A percentile compares a stretch with the other conserved stretches of the same genome.
These are phyloP conservation scores for Boechera stricta DNA, from an alignment of 345 rosid genomes.

Conservation along the genomic window DNA sequence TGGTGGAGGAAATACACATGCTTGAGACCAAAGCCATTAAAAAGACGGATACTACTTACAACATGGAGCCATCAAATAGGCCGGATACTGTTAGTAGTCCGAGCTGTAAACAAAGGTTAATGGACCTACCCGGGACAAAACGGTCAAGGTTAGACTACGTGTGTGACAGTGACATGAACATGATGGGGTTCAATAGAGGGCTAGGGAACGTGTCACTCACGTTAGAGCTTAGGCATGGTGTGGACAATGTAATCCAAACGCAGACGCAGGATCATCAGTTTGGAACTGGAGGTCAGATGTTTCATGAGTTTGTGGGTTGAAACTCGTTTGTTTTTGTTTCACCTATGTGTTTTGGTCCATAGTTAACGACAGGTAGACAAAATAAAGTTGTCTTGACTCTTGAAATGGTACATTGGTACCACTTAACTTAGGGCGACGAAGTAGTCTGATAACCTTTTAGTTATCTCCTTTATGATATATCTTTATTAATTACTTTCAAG, in stretches of 20 bases:
- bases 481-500: too few species aligned
- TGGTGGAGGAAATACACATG: slow-evolving; percentile 16
- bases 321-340: not conserved
- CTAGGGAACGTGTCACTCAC: slow-evolving; percentile 9
- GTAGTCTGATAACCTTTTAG: not conserved
- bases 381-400: not conserved
- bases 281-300: slow-evolving; percentile 1
- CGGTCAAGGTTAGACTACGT: not conserved
- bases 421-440: not conserved
- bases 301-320: slow-evolving; percentile 10
- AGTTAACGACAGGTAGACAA: not conserved
- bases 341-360: not conserved
- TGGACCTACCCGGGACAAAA: not conserved
- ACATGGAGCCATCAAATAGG: not conserved
- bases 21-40: slow-evolving; percentile 2
- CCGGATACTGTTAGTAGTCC: not conserved
- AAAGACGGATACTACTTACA: not conserved
- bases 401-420: not conserved
- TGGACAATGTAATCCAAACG: not conserved
- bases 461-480: not conserved
- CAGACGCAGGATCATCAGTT: slow-evolving; percentile 6
- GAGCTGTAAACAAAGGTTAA: not conserved
- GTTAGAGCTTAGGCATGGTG: slow-evolving; percentile 11
- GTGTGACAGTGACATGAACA: not conserved
- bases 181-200: not conserved